phyloP scores from a whole-genome alignment of 139 green algal genomes.

The Nannochloris sp. region DNA sequence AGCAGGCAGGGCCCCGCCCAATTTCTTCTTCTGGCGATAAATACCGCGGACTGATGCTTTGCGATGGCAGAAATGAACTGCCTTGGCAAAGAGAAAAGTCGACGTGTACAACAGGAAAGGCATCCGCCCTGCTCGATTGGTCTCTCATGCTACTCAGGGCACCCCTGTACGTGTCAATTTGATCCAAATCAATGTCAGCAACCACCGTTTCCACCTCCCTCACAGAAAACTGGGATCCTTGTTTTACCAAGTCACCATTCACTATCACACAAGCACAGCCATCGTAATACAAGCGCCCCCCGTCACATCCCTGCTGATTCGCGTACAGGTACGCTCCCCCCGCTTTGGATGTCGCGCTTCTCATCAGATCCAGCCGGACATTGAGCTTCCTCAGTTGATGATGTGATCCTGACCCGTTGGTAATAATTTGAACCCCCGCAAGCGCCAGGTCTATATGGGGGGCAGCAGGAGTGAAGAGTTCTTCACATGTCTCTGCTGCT shows the following conservation, averaged over 20 bases:
- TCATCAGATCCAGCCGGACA: constrained; percentile 78
- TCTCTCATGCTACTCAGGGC: constrained; percentile 56
- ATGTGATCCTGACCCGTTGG: constrained; percentile 87
- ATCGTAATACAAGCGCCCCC: constrained; percentile 91
- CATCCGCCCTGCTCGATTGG: constrained; percentile 47
- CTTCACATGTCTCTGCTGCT: constrained; percentile 87
- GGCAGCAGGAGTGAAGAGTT: constrained; percentile 87
- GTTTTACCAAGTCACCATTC: constrained; percentile 81
- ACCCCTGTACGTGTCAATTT: constrained; percentile 63
- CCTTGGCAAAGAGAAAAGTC: constrained; percentile 28
- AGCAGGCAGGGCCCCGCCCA: constrained; percentile 83
- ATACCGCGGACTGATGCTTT: neutral
- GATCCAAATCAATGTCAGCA: constrained; percentile 86
- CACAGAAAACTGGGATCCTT: constrained; percentile 64
- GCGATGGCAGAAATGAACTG: constrained; percentile 14
- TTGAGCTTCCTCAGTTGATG: constrained; percentile 69
- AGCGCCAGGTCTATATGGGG: constrained; percentile 71
- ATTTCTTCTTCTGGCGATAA: constrained; percentile 85
- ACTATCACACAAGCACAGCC: constrained; percentile 76
- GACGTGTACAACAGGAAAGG: constrained; percentile 37
- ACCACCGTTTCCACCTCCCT: constrained; percentile 76
- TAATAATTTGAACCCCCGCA: constrained; percentile 84
- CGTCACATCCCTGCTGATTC: constrained; percentile 96
- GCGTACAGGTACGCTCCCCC: constrained; percentile 96
- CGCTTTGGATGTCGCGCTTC: constrained; percentile 67